Conservation (phyloP, 352 stramenopile genomes). For the Pythium plurisporium region DNA sequence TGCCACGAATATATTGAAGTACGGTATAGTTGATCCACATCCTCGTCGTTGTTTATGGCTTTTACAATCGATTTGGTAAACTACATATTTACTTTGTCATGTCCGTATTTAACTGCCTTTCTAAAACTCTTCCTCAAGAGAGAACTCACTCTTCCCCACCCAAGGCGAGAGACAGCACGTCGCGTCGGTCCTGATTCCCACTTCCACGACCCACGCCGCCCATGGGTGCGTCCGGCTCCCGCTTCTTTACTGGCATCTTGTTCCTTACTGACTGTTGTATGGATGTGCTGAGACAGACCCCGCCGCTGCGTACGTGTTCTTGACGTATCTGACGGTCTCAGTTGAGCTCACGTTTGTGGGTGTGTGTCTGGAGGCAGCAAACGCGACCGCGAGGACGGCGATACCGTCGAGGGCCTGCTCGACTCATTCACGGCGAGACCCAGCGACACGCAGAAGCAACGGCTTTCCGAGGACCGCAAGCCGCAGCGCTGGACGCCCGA, state of each 20-base stretch:
- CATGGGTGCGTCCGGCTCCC: neutral
- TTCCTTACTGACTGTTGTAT: neutral
- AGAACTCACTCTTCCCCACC: too few species aligned
- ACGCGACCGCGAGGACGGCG: constrained; percentile 28
- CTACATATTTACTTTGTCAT: too few species aligned
- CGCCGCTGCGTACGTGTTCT: neutral
- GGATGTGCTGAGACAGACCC: neutral
- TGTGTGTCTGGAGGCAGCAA: too few species aligned
- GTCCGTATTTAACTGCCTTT: too few species aligned
- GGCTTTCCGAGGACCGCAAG: constrained; percentile 29
- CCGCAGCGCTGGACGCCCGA: constrained; percentile 70
- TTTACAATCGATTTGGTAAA: too few species aligned
- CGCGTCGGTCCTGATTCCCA: neutral
- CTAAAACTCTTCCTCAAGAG: too few species aligned
- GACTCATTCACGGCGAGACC: constrained; percentile 39
- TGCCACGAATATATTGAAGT: too few species aligned
- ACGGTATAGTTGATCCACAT: too few species aligned
- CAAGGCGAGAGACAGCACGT: too few species aligned
- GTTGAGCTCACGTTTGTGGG: too few species aligned
- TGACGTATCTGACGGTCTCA: neutral
- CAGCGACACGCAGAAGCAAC: constrained; percentile 48
- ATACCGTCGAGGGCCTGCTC: constrained; percentile 29
- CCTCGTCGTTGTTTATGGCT: too few species aligned
- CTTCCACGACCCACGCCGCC: neutral
- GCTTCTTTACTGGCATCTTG: neutral